Evolutionary conservation across 2,329 filamentous ascomycete species (phyloP).

Genomic region (Colletotrichum endophyticum): DNA sequence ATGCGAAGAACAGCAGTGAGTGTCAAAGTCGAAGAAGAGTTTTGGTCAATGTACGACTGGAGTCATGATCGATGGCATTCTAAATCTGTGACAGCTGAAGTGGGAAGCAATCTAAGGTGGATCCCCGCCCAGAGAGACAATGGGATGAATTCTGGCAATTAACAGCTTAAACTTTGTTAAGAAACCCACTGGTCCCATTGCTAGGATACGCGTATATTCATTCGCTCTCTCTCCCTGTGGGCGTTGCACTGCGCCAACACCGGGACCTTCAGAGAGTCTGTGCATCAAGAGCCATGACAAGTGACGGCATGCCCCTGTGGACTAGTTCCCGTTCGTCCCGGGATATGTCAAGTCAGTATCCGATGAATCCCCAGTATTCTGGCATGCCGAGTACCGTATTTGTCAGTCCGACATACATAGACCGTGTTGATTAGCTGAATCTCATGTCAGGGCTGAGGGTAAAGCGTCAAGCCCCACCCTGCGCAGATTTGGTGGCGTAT

Average conservation of each 20-base stretch:
- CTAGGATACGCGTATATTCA: background rate
- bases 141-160: background rate
- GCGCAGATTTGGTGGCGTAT: too few species aligned
- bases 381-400: accelerated
- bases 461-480: background rate
- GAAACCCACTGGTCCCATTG: background rate
- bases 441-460: background rate
- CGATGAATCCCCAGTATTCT: background rate
- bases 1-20: background rate
- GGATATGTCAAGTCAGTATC: background rate
- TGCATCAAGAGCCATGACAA: background rate
- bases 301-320: background rate
- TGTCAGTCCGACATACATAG: accelerated
- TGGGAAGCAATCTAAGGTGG: background rate
- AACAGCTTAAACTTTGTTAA: background rate
- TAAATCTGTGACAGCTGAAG: background rate
- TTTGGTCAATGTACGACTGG: background rate
- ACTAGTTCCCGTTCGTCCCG: background rate
- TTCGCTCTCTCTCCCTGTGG: background rate
- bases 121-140: background rate
- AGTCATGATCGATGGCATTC: background rate
- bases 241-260: background rate
- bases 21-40: background rate
- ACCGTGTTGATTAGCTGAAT: background rate
- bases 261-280: background rate